Base-by-base conservation (phyloP, 495 filamentous ascomycete species). In the Annulohypoxylon maeteangense region DNA sequence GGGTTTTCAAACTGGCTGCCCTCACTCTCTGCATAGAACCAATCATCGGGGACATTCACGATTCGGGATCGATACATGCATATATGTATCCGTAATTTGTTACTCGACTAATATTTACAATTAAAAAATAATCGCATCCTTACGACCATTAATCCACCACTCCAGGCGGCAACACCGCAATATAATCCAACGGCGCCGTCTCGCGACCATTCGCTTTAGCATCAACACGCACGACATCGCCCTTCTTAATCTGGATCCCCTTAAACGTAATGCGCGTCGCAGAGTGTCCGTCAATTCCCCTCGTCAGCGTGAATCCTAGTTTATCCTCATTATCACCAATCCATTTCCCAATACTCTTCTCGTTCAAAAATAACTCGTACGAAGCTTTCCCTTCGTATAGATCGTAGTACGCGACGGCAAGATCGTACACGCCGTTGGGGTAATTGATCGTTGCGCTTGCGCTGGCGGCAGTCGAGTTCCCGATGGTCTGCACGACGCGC, bases 381-480 rank as follows among this genome's bases (percentile, higher is more conserved):
- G 80, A 75, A 11, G 88, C 80, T 48, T 78, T 77, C 1, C 89
- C 90, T 4, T 84, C 83, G 27, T 82, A 80, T 25, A 88, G 66
- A 70, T 92, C 90, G 68, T 85, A 92, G 74, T 92, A 92, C 59
- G 89, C 88, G 7, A 92, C 82, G 0, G 85, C 89, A 5, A 92
- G 25, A 68, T 90, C 85, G 62, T 91, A 92, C 27, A 70, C 0
- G 81, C 78, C 2, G 80, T 59, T n/a, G n/a, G n/a, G n/a, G 58
- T 84, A 85, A 2, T 76, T 50, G 11, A 91, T 72, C 50, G 62
- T 82, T 1, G 82, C 79, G 11, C 65, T 72, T 0, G 86, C 90
- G 5, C 79, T 84, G 3, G 86, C 89, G 0, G 76, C 57, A 1
- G 82, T 88, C 4, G 70, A 76, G 63, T 88, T 88, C 40, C 55